phyloP scores from a whole-genome alignment of 2,329 filamentous ascomycete species.

The Coniochaeta hoffmannii region DNA sequence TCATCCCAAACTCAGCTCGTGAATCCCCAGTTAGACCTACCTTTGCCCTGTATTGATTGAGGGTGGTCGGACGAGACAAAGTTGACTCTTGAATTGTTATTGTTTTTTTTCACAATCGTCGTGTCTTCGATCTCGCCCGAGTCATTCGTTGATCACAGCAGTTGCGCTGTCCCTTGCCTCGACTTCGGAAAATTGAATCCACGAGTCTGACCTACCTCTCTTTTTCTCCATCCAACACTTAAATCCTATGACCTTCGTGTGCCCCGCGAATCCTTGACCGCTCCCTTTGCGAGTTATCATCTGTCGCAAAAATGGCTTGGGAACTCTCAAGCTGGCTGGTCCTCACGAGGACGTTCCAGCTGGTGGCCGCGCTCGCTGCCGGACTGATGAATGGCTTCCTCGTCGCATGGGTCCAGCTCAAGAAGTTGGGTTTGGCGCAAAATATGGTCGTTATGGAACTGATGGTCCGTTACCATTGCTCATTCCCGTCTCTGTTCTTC shows the following conservation, averaged over 20 bases:
- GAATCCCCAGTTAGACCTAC: not conserved
- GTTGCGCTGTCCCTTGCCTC: too few species aligned
- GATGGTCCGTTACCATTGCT: conserved; percentile 14
- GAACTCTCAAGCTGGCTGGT: conserved; percentile 25
- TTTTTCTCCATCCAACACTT: not conserved
- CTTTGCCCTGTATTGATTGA: too few species aligned
- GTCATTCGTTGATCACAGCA: too few species aligned
- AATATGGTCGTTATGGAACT: conserved; percentile 24
- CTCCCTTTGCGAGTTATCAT: not conserved
- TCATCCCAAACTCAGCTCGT: not conserved
- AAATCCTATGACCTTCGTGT: not conserved
- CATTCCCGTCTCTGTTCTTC: not conserved
- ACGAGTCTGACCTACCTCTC: not conserved
- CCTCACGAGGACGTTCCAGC: conserved; percentile 22
- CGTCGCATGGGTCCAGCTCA: conserved; percentile 20
- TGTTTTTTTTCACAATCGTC: too few species aligned
- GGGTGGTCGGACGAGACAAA: too few species aligned
- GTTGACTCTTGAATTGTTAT: too few species aligned
- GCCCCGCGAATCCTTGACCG: not conserved
- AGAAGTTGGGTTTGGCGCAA: conserved; percentile 17
- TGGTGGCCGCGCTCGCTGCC: conserved; percentile 20
- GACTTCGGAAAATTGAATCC: too few species aligned
- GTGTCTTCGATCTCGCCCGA: too few species aligned
- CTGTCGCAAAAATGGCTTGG: conserved; percentile 16
- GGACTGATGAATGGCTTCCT: conserved; percentile 27